Conservation (phyloP, 129 eudicot species). For the Helianthus tuberosus region DNA sequence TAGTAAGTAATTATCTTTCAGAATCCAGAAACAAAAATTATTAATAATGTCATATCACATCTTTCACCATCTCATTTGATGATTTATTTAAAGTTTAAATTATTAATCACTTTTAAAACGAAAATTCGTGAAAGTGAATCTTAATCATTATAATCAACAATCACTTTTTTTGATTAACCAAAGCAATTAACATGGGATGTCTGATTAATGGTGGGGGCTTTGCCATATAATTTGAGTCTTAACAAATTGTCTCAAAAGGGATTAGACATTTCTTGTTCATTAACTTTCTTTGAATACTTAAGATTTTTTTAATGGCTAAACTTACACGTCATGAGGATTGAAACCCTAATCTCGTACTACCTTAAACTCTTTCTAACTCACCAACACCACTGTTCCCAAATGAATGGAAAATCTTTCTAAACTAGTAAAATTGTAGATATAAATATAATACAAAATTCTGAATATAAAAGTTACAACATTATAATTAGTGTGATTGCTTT, state of each 20-base stretch:
- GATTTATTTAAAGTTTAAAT: background rate
- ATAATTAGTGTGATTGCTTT: too few species aligned
- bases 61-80: slow-evolving; percentile 6
- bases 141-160: slow-evolving; percentile 9
- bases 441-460: background rate
- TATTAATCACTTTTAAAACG: background rate
- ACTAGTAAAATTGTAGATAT: background rate
- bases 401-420: too few species aligned
- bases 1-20: background rate
- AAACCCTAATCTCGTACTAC: too few species aligned
- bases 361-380: too few species aligned
- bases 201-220: slow-evolving; percentile 26
- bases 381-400: too few species aligned
- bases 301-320: background rate
- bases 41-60: background rate
- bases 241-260: slow-evolving; percentile 22
- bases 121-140: slow-evolving; percentile 8
- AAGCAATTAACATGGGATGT: slow-evolving; percentile 27
- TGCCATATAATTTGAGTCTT: slow-evolving; percentile 10
- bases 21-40: background rate
- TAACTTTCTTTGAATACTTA: background rate
- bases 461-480: too few species aligned
- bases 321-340: too few species aligned
- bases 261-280: background rate
- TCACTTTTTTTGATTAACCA: slow-evolving; percentile 18